phyloP scores from a whole-genome alignment of 2,329 filamentous ascomycete species.

The Bipolaris victoriae region DNA sequence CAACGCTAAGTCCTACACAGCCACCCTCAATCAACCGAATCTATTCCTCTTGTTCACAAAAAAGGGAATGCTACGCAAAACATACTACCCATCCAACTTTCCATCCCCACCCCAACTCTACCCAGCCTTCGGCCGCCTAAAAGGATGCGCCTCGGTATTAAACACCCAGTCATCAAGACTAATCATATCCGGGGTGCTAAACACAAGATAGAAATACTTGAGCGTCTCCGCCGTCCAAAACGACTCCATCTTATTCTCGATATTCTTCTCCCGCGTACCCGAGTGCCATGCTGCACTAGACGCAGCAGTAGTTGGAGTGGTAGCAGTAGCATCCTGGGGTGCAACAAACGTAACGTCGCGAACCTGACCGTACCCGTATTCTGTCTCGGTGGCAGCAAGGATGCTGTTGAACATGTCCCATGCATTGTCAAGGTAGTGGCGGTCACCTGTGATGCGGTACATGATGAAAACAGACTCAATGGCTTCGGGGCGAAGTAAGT shows the following conservation, averaged over 20 bases:
- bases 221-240: conserved; percentile 59
- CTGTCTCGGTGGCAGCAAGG: conserved; percentile 48
- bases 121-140: conserved; percentile 40
- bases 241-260: conserved; percentile 49
- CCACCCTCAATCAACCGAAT: no score
- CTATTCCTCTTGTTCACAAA: no score
- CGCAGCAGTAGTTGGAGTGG: not conserved
- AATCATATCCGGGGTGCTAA: conserved; percentile 53
- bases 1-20: no score
- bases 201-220: conserved; percentile 59
- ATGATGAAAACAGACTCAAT: conserved; percentile 66
- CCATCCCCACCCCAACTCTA: not conserved
- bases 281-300: conserved; percentile 1
- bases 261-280: conserved; percentile 21
- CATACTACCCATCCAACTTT: not conserved
- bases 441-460: conserved; percentile 64
- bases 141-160: conserved; percentile 59
- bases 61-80: not conserved
- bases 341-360: conserved; percentile 48
- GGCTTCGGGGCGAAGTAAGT: conserved; percentile 61
- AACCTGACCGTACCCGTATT: conserved; percentile 53
- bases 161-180: conserved; percentile 58
- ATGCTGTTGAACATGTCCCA: conserved; percentile 58
- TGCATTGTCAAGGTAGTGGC: conserved; percentile 51
- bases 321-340: not conserved